A percentile compares a stretch with the other conserved stretches of the same genome.
Conservation (phyloP, 495 filamentous ascomycete genomes). For the Penicillium pulvis region DNA sequence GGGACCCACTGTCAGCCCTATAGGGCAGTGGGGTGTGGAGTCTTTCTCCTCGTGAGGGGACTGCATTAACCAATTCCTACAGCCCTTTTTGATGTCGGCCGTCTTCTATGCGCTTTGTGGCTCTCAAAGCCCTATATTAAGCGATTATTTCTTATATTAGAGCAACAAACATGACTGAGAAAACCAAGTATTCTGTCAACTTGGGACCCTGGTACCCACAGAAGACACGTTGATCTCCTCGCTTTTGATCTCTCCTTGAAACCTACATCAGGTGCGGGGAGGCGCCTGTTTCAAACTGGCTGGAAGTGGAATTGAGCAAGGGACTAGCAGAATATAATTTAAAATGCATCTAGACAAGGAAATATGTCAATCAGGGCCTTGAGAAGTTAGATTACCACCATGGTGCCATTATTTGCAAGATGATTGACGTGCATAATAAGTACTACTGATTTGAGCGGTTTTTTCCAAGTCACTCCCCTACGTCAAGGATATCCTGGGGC, state of each 20-base stretch:
- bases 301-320: background rate
- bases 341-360: background rate
- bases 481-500: too few species aligned
- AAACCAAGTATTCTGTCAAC: background rate
- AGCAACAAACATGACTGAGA: too few species aligned
- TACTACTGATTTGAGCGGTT: too few species aligned
- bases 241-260: background rate
- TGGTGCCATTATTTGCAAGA: background rate
- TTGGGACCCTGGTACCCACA: background rate
- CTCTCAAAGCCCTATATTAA: too few species aligned
- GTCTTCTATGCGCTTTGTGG: too few species aligned
- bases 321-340: background rate
- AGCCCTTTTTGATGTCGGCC: too few species aligned
- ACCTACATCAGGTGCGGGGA: background rate
- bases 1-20: conserved; percentile 4
- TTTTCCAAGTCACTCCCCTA: too few species aligned
- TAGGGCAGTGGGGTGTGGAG: background rate
- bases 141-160: too few species aligned
- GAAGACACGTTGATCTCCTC: background rate
- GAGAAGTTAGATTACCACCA: background rate
- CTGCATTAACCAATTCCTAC: too few species aligned
- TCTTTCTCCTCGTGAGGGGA: too few species aligned
- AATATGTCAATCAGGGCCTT: background rate
- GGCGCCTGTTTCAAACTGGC: background rate
- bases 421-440: too few species aligned